Evolutionary conservation across 495 filamentous ascomycete species (phyloP), one percentile per base, ranked within the genome.

Genomic region (Cairneyella variabilis): DNA sequence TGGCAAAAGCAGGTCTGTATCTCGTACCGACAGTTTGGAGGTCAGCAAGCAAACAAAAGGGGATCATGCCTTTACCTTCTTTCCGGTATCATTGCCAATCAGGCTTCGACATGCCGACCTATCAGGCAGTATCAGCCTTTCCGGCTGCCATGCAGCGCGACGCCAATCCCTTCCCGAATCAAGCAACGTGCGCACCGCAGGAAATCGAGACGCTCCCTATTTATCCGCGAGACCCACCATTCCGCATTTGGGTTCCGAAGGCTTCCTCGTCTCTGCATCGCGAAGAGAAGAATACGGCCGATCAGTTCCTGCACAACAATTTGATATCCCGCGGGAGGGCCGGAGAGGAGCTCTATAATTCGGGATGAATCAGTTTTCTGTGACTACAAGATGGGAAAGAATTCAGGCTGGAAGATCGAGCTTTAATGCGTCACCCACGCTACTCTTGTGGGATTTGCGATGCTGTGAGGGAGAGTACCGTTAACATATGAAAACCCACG

Each of bases 91-190:
- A n/a, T n/a, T n/a, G n/a, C 40, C 49, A 28, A 44, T 37, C 49
- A 53, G n/a, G n/a, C n/a, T n/a, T n/a, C n/a, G n/a, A n/a, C n/a
- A n/a, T n/a, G n/a, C n/a, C n/a, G n/a, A n/a, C n/a, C n/a, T n/a
- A n/a, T n/a, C n/a, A n/a, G n/a, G n/a, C n/a, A n/a, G n/a, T n/a
- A n/a, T n/a, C n/a, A n/a, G n/a, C n/a, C n/a, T n/a, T 26, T 17
- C 38, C 26, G 8, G 36, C 22, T 3, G 25, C 41, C 40, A 17
- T 27, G 16, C n/a, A 12, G 14, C 38, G 26, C 20, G 30, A 28
- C 48, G 32, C 43, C 52, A 54, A 40, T 48, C 23, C 34, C 20
- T 12, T 27, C 30, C 27, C 52, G 52, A 48, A 54, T 54, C 42
- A 48, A 30, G 32, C 23, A 54, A 54, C 52, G 52, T 48, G 42